Conservation (phyloP, 306 rosid species). For the Rosa multiflora region DNA sequence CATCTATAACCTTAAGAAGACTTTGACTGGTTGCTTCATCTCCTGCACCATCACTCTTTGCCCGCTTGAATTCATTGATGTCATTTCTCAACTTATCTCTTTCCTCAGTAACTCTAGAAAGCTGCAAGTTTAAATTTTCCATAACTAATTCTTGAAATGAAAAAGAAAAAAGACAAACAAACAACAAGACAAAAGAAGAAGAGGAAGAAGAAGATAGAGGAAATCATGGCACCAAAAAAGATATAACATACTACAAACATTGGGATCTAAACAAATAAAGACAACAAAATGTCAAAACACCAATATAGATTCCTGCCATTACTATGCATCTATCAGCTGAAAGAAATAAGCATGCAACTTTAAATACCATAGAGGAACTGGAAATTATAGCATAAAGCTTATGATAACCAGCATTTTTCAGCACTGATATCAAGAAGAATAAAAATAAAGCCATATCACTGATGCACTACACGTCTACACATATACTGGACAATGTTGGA, state of each 20-base stretch:
- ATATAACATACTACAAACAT: not conserved
- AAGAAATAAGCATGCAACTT: not conserved
- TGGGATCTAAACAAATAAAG: not conserved
- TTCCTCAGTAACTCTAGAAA: constrained; percentile 72
- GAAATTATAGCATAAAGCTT: not conserved
- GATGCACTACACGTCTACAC: not conserved
- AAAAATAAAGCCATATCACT: not conserved
- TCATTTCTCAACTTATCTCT: constrained; percentile 62
- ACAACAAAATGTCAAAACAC: not conserved
- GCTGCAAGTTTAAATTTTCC: constrained; percentile 48
- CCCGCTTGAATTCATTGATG: constrained; percentile 38
- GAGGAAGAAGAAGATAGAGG: not conserved
- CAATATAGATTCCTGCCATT: not conserved
- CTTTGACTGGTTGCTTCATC: constrained; percentile 41
- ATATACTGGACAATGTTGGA: not conserved
- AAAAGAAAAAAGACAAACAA: not conserved
- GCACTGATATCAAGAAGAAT: not conserved
- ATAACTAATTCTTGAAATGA: constrained; percentile 21
- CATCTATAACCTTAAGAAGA: constrained; percentile 51
- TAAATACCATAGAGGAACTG: not conserved
- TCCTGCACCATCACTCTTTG: constrained; percentile 48
- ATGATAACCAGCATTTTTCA: not conserved
- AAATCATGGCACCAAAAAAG: not conserved
- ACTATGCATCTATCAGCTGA: not conserved
- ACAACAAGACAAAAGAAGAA: not conserved